Base-by-base conservation (phyloP, 345 rosid genomes). In the Acer yangbiense region DNA sequence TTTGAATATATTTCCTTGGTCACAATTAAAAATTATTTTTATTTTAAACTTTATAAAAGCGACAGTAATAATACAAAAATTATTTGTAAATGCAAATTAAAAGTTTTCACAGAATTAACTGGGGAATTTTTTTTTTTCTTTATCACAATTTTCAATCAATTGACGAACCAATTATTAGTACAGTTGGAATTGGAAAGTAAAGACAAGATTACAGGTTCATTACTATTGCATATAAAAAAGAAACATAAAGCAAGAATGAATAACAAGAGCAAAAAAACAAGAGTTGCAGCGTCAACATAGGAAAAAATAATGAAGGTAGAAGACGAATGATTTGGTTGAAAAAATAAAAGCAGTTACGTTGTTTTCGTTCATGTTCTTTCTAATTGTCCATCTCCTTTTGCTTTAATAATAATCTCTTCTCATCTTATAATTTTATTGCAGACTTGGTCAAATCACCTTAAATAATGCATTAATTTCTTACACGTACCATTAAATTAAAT, bases 321-420 rank as follows among this genome's bases (percentile, higher is more conserved):
- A 11, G 79, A 83, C 79, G 65, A 67, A 39, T 60, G 77, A 81
- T 78, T 83, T 71, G 82, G 82, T 76, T 64, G 18, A 65, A 74
- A 68, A 60, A 78, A 23, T 16, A 66, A 46, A 52, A 60, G 62
- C 20, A 66, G 66, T 46, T 66, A 63, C 78, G 86, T 85, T 69
- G 67, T 65, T 78, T 81, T 85, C 85, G 64, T 77, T 76, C 73
- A 29, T 71, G 72, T 58, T 72, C n/a, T 39, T 13, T 46, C 52
- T 18, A 54, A 55, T 23, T 21, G 41, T 27, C 67, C 41, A 20
- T 71, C 72, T 72, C 76, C 46, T 41, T 2, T 66, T 14, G 20
- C 39, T 9, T 12, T 1, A 14, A 16, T 35, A 35, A 43, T 17
- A 69, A 27, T 46, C 68, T 62, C 35, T 48, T 65, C 57, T 63